Conservation (phyloP, 352 stramenopile genomes). For the Phytophthora sansomeana region DNA sequence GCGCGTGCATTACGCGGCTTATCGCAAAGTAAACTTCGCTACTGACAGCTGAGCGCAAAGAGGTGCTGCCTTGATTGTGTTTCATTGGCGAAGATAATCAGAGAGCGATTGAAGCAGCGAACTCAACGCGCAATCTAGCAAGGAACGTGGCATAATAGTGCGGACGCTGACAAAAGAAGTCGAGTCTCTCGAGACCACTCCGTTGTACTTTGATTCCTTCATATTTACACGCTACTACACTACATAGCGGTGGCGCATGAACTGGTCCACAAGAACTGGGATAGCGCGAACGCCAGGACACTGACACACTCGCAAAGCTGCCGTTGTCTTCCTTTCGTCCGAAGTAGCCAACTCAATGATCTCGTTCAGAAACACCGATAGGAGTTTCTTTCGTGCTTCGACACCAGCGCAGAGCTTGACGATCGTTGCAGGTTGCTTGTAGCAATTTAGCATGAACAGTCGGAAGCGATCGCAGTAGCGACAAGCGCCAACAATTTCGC, state of each 20-base stretch:
- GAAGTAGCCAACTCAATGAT: constrained; percentile 29
- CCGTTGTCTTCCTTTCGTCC: constrained; percentile 1
- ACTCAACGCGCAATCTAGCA: too few relatives aligned
- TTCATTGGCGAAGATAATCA: too few relatives aligned
- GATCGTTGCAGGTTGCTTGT: constrained; percentile 37
- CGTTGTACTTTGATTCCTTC: too few relatives aligned
- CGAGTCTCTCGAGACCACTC: too few relatives aligned
- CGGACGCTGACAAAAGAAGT: too few relatives aligned
- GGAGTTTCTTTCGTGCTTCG: constrained; percentile 48
- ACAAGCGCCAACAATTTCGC: constrained; percentile 25
- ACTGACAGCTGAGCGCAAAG: too few relatives aligned
- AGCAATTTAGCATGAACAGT: constrained; percentile 31
- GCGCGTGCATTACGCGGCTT: too few relatives aligned
- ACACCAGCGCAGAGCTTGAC: constrained; percentile 40
- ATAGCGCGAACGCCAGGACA: constrained; percentile 30
- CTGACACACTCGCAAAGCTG: background rate
- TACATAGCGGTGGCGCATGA: constrained; percentile 20
- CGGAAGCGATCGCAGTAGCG: constrained; percentile 38
- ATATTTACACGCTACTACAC: too few relatives aligned
- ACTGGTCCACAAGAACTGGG: constrained; percentile 34
- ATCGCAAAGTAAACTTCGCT: too few relatives aligned
- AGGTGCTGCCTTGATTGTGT: too few relatives aligned
- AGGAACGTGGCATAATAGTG: too few relatives aligned
- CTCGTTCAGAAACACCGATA: constrained; percentile 42
- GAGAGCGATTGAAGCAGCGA: too few relatives aligned